These are phyloP conservation scores for Solanum gandarillasii DNA, from an alignment of 257 asterid species.

Conservation along the genomic window DNA sequence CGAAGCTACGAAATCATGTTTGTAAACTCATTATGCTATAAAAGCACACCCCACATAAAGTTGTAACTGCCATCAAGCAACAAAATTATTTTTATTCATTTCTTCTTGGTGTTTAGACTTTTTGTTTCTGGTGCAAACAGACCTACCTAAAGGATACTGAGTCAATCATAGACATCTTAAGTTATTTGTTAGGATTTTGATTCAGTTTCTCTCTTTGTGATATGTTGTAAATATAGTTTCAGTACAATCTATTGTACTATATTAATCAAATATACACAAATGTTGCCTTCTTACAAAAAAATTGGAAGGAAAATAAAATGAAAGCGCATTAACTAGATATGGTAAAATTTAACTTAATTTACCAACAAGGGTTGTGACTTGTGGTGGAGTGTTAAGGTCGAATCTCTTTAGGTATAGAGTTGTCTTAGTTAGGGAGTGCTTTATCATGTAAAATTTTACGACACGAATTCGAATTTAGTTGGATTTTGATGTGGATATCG, in stretches of 20 bases:
- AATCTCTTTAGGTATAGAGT: too few species aligned
- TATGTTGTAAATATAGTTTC: neutral
- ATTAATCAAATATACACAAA: neutral
- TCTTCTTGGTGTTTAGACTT: neutral
- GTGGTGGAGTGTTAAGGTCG: too few species aligned
- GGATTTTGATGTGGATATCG: too few species aligned
- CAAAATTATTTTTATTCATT: neutral
- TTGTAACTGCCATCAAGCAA: neutral
- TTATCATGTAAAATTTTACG: too few species aligned
- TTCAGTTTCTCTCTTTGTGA: neutral
- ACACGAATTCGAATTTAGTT: fast-evolving
- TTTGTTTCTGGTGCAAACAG: neutral
- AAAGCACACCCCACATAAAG: neutral
- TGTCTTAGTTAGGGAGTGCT: too few species aligned
- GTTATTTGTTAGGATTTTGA: neutral
- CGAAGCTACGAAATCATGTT: neutral
- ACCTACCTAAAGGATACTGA: neutral
- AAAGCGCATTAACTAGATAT: neutral
- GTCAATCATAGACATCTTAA: neutral
- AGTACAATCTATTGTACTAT: neutral
- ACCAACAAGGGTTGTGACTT: too few species aligned
- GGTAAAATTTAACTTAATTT: too few species aligned
- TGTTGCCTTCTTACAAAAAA: neutral
- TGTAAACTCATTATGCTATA: neutral
- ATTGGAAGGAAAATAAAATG: neutral